Percentiles rank a stretch among this genome's conserved stretches.
These are phyloP conservation scores for Tremella mesenterica DNA, from an alignment of 768 basidiomycete genomes.

Conservation along the genomic window DNA sequence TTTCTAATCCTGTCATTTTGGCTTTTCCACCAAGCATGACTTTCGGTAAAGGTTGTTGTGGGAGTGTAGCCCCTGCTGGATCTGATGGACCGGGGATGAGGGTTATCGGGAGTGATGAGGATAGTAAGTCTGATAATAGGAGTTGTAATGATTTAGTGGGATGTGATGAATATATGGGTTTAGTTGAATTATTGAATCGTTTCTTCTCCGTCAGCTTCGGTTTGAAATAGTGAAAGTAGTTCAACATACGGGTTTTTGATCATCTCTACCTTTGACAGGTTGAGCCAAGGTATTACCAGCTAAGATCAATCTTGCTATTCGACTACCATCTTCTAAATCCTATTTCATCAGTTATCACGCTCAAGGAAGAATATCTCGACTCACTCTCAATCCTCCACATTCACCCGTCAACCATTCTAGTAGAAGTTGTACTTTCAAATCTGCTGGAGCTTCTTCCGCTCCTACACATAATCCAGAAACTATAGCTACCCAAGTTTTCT, in stretches of 20 bases:
- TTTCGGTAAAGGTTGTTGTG: slow-evolving; percentile 85
- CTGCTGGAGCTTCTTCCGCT: slow-evolving; percentile 46
- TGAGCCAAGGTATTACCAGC: slow-evolving; percentile 76
- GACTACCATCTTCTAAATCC: slow-evolving; percentile 58
- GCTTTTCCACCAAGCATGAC: slow-evolving; percentile 71
- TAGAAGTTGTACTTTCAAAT: slow-evolving; percentile 71
- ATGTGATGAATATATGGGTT: slow-evolving; percentile 58
- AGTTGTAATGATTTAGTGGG: slow-evolving; percentile 63
- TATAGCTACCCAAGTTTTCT: slow-evolving; percentile 62
- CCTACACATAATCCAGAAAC: slow-evolving; percentile 81
- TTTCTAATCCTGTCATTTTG: slow-evolving; percentile 51
- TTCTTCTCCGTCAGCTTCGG: slow-evolving; percentile 22
- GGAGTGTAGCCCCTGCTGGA: slow-evolving; percentile 78
- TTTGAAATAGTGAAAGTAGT: not conserved
- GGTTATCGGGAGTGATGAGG: slow-evolving; percentile 70
- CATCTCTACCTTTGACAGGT: slow-evolving; percentile 47
- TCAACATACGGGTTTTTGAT: slow-evolving; percentile 37
- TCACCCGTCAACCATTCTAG: slow-evolving; percentile 83
- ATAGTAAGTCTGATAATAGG: slow-evolving; percentile 61
- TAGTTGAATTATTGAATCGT: slow-evolving; percentile 34
- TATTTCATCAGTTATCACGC: slow-evolving; percentile 13
- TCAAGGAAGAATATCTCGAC: slow-evolving; percentile 6
- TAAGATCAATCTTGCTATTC: slow-evolving; percentile 75
- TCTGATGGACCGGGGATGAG: slow-evolving; percentile 80
- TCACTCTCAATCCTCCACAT: slow-evolving; percentile 54